Evolutionary conservation across 352 stramenopile species (phyloP), one percentile per base, ranked within the genome.

Genomic region (Globisporangium camurandrum): DNA sequence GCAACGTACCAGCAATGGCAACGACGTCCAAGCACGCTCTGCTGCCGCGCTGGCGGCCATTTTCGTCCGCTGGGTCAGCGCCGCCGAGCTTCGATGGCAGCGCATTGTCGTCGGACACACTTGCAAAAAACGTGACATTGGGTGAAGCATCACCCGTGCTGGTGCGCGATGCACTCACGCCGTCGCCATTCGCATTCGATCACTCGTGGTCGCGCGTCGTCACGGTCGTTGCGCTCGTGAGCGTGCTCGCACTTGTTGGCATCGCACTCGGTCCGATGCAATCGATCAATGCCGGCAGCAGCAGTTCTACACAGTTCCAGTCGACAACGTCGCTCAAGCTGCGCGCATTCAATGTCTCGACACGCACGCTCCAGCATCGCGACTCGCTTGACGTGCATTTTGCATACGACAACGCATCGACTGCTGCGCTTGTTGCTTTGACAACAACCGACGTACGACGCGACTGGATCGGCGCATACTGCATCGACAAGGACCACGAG

Each of bases 381-480:
- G 69, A 69, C 42, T 57, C 33, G 2, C 50, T 76, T 28, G 46
- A 57, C 20, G 61, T 80, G 24, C 46, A 40, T 7, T 79, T 72
- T 42, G 66, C 64, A 55, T 78, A 75, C 40, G 46, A 53, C 26
- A 42, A 51, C 9, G 41, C 26, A 34, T 19, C n/a, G n/a, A n/a
- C 51, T 23, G 33, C 38, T 9, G 47, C 42, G 20, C 23, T 17
- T 8, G 17, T 28, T 14, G 49, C 16, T 0, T 39, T 26, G 6
- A 26, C 33, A 26, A 43, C 31, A 28, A 46, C 37, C 44, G 17
- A 4, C 11, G 19, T 46, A 1, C 20, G 33, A 0, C 31, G 34
- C 28, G 54, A 61, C 38, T 57, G 54, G 49, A 52, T 61, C 48
- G 54, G 48, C 47, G 54, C 43, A 11, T 64, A 64, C 46, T 59